Conservation (phyloP, 805 yeast genomes). For the Suhomyces emberorum region DNA sequence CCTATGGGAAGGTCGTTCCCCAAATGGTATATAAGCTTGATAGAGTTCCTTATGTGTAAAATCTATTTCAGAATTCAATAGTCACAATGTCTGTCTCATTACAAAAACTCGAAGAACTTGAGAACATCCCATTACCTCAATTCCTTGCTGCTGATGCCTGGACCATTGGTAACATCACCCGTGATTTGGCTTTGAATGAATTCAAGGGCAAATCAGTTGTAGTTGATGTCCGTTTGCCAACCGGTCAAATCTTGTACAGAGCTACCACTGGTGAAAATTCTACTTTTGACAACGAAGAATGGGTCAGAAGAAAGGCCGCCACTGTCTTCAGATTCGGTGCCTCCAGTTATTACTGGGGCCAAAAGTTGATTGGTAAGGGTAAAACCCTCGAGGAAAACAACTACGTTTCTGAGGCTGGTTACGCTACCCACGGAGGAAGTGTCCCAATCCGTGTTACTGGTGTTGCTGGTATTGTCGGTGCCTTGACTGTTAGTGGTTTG, state of each 20-base stretch:
- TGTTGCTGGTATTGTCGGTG: slow-evolving; percentile 40
- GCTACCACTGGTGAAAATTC: slow-evolving; percentile 34
- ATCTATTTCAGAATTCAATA: no score
- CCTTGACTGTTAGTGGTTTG: slow-evolving; percentile 55
- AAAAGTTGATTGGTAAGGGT: slow-evolving; percentile 34
- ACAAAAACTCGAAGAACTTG: slow-evolving; percentile 21
- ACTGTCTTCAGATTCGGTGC: slow-evolving; percentile 46
- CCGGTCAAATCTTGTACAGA: slow-evolving; percentile 49
- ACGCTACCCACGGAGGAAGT: slow-evolving; percentile 56
- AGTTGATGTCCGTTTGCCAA: slow-evolving; percentile 45
- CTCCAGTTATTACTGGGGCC: slow-evolving; percentile 48
- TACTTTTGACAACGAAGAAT: slow-evolving; percentile 49
- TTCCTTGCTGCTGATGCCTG: slow-evolving; percentile 42
- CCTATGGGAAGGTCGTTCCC: no score
- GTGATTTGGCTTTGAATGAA: slow-evolving; percentile 29
- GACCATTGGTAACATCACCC: slow-evolving; percentile 42
- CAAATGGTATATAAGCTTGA: no score
- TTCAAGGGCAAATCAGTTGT: slow-evolving; percentile 34
- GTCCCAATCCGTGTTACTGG: slow-evolving; percentile 45
- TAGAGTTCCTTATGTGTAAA: no score
- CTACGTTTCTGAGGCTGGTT: slow-evolving; percentile 41
- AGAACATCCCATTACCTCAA: slow-evolving; percentile 19
- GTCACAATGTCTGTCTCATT: no score
- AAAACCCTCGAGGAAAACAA: slow-evolving; percentile 36
- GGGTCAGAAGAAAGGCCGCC: slow-evolving; percentile 50